phyloP scores from a whole-genome alignment of 1,139 yeast genomes.

The Hemisphaericaspora lyxosophila region DNA sequence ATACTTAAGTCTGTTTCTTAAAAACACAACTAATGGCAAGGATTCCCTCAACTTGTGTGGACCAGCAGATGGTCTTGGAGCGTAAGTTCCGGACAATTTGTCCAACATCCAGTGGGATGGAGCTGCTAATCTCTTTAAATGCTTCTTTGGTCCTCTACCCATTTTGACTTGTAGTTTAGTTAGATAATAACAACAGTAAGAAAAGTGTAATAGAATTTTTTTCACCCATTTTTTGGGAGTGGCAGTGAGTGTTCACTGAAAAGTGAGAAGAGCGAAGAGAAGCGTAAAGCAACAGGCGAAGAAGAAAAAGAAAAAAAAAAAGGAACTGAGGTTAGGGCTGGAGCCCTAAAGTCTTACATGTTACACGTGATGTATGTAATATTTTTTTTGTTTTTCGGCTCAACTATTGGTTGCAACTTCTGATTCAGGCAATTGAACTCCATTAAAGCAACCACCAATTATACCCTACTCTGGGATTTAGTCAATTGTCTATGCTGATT shows the following conservation, averaged over 20 bases:
- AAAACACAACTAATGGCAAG: conserved; percentile 94
- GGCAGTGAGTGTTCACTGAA: too few relatives aligned
- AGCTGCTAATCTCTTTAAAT: conserved; percentile 47
- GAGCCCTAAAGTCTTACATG: conserved; percentile 11
- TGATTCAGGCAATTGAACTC: too few relatives aligned
- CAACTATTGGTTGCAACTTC: too few relatives aligned
- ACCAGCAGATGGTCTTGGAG: conserved; percentile 99
- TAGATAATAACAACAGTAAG: conserved; percentile 2
- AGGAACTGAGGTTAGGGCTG: too few relatives aligned
- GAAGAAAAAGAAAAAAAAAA: too few relatives aligned
- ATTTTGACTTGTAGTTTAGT: conserved; percentile 10
- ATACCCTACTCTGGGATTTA: too few relatives aligned
- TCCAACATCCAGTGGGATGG: conserved; percentile 99
- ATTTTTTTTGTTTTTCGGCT: too few relatives aligned
- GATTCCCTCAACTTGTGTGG: conserved; percentile 99
- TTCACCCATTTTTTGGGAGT: background rate
- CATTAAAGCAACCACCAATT: too few relatives aligned
- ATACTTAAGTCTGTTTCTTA: conserved; percentile 99
- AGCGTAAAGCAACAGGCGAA: too few relatives aligned
- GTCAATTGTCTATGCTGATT: too few relatives aligned
- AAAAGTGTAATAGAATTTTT: conserved; percentile 1
- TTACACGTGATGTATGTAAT: conserved; percentile 2
- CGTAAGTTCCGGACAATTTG: conserved; percentile 99
- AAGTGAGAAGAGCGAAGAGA: background rate
- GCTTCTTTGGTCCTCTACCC: conserved; percentile 43